Evolutionary conservation across 1,139 yeast species (phyloP).

Genomic region (Yamadazyma diddensiae): DNA sequence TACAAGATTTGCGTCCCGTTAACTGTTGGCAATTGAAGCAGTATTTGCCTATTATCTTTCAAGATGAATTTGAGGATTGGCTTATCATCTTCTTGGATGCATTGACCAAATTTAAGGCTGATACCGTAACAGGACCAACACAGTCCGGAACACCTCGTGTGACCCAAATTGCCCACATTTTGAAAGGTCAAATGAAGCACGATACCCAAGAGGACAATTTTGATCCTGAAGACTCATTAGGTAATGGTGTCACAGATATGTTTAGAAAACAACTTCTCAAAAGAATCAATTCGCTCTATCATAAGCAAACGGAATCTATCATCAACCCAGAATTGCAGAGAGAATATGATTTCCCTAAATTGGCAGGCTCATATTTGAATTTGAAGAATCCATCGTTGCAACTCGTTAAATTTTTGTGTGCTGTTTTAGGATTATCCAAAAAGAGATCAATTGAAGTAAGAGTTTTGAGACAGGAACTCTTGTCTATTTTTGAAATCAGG

Average conservation of each 20-base stretch:
- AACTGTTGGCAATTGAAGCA: constrained; percentile 81
- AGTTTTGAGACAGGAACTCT: constrained; percentile 68
- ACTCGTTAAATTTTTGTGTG: constrained; percentile 71
- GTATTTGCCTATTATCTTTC: constrained; percentile 72
- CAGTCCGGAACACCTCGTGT: constrained; percentile 53
- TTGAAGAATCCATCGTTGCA: constrained; percentile 74
- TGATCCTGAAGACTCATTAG: constrained; percentile 26
- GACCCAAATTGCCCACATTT: constrained; percentile 61
- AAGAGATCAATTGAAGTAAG: constrained; percentile 71
- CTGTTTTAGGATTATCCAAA: constrained; percentile 66
- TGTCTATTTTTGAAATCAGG: constrained; percentile 69
- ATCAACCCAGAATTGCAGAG: constrained; percentile 60
- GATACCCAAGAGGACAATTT: constrained; percentile 29
- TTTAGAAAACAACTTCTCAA: constrained; percentile 65
- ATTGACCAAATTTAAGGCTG: constrained; percentile 55
- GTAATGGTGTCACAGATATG: constrained; percentile 42
- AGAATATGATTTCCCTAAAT: constrained; percentile 68
- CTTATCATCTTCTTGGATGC: constrained; percentile 71
- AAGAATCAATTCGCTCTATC: constrained; percentile 62
- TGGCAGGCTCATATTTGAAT: constrained; percentile 68
- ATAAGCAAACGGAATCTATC: constrained; percentile 70
- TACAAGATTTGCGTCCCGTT: constrained; percentile 55
- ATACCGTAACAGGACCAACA: constrained; percentile 32
- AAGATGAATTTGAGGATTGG: constrained; percentile 88
- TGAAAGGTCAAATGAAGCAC: constrained; percentile 43